phyloP scores from a whole-genome alignment of 164 flowering plant species.

The Hamamelis virginiana region DNA sequence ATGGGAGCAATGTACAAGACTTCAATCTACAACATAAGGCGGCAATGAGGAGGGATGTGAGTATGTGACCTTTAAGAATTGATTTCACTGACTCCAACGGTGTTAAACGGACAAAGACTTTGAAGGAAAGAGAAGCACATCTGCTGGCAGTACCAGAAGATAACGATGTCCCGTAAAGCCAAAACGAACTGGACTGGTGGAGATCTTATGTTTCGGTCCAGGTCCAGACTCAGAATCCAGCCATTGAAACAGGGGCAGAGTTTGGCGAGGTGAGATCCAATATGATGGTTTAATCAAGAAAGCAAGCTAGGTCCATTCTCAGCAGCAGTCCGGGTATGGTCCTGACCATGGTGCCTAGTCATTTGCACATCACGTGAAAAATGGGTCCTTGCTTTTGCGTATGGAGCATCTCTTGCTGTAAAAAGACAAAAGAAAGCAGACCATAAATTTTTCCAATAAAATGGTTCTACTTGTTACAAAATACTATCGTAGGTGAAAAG shows the following conservation, averaged over 20 bases:
- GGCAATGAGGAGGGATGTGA: background rate
- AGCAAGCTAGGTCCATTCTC: slow-evolving; percentile 88
- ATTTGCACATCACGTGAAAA: slow-evolving; percentile 84
- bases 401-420: slow-evolving; percentile 97
- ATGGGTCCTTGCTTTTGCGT: slow-evolving; percentile 92
- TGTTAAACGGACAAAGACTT: too few species aligned
- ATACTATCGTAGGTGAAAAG: too few species aligned
- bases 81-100: too few species aligned
- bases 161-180: background rate
- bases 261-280: background rate
- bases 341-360: slow-evolving; percentile 56
- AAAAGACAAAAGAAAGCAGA: background rate
- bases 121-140: background rate
- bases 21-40: background rate
- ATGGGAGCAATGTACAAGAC: slow-evolving; percentile 18
- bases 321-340: slow-evolving; percentile 59
- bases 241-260: background rate
- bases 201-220: too few species aligned
- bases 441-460: background rate
- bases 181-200: background rate
- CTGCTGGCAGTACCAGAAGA: background rate
- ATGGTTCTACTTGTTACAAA: too few species aligned
- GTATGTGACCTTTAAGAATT: background rate
- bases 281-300: slow-evolving; percentile 45
- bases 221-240: background rate